phyloP scores from a whole-genome alignment of 441 rosid genomes.

The Arabidopsis hybrid region DNA sequence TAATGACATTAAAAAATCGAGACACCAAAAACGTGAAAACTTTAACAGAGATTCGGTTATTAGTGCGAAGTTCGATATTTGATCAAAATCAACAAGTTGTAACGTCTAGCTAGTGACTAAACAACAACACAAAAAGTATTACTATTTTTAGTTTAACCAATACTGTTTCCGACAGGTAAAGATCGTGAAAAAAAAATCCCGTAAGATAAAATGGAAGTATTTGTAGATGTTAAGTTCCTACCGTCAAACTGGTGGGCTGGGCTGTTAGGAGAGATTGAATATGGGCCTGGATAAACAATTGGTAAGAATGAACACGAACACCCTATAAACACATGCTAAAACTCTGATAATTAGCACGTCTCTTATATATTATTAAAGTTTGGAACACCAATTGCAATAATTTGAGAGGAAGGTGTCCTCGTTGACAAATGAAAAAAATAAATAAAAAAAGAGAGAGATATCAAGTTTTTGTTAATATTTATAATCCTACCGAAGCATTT shows the following conservation, averaged over 20 bases:
- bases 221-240: neutral
- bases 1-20: neutral
- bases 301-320: neutral
- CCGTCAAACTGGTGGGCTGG: neutral
- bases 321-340: slow-evolving; percentile 15
- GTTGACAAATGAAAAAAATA: neutral
- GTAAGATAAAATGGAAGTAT: neutral
- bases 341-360: neutral
- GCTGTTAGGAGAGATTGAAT: neutral
- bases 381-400: neutral
- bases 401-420: neutral
- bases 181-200: neutral
- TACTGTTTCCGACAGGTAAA: neutral
- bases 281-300: neutral
- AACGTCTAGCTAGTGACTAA: neutral
- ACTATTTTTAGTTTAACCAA: neutral
- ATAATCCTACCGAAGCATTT: neutral
- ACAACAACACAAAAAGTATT: neutral
- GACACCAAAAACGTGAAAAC: neutral
- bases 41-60: neutral
- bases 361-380: neutral
- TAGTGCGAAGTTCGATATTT: neutral
- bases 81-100: slow-evolving; percentile 10
- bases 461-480: slow-evolving; percentile 19
- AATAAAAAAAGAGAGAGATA: neutral